These are phyloP conservation scores for Dendrobium huoshanense DNA, from an alignment of 106 monocot genomes.

Conservation along the genomic window DNA sequence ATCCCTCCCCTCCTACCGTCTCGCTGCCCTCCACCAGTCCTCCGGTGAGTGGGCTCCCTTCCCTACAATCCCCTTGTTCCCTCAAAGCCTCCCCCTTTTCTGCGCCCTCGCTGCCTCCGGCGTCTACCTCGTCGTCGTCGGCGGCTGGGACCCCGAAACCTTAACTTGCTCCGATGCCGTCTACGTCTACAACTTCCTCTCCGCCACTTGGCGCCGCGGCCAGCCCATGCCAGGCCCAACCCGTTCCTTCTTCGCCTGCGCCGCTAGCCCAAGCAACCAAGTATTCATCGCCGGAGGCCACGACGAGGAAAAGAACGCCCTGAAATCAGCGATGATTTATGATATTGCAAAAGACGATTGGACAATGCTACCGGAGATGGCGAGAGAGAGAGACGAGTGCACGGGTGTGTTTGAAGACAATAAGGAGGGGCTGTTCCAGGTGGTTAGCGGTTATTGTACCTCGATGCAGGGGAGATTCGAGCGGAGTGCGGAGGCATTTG, in stretches of 20 bases:
- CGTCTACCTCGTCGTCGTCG: constrained; percentile 20
- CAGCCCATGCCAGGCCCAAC: constrained; percentile 30
- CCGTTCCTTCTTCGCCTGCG: constrained; percentile 46
- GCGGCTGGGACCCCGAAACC: constrained; percentile 47
- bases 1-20: constrained; percentile 11
- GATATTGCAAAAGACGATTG: constrained; percentile 36
- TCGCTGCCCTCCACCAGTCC: constrained; percentile 24
- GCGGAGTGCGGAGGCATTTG: constrained; percentile 23
- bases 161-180: constrained; percentile 23
- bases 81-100: constrained; percentile 30
- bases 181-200: constrained; percentile 27
- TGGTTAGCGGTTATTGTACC: constrained; percentile 29
- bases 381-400: constrained; percentile 36
- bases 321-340: constrained; percentile 33
- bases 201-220: constrained; percentile 24
- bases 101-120: constrained; percentile 23
- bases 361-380: constrained; percentile 35
- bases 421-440: constrained; percentile 11
- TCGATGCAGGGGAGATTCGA: constrained; percentile 27
- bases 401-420: constrained; percentile 13
- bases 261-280: constrained; percentile 2
- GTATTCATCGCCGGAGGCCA: constrained; percentile 59
- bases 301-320: constrained; percentile 49
- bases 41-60: constrained; percentile 20
- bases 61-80: constrained; percentile 19